Base-by-base conservation (phyloP, 2,329 filamentous ascomycete species). In the Cladorrhinum sp. region DNA sequence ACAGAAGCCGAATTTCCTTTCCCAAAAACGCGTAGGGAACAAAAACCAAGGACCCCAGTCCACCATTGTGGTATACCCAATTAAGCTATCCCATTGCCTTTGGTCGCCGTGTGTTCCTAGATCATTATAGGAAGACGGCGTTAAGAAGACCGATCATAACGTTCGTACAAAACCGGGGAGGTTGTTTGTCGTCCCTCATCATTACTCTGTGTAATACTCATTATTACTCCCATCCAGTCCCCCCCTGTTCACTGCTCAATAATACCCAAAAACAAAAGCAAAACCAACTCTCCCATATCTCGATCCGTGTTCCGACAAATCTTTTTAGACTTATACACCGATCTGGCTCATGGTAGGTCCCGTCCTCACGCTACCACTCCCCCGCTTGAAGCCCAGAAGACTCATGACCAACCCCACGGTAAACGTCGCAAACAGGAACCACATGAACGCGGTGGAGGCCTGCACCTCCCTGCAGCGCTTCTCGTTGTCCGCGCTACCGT, bases 401-500 rank as follows among this genome's bases (percentile, higher is more conserved):
- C 81, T 76, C 64, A 90, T 80, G 70, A 84, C 77, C 50, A 86
- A 72, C 45, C 81, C 80, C 2, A 78, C 85, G 25, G 78, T 76
- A 69, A 88, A 89, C 24, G 82, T 79, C 41, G 77, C 81, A 72
- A 88, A 91, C 53, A 91, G 82, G 76, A 93, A 92, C 88, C 88
- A 93, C 76, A 91, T 81, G 77, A 93, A 93, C 38, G 85, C 88
- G 32, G 84, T 85, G 64, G 84, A 83, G 38, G 90, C 90, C 77
- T 93, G 90, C 16, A 91, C 83, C 76, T 91, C 85, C 64, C 84
- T 86, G 77, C 90, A 93, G 65, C 88, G 83, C 77, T 87, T 85
- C 71, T 79, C 73, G 62, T 81, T 78, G 73, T 87, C 72, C 63
- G 65, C 62, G 50, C 85, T 86, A 60, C 87, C 87, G 71, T 81